Evolutionary conservation across 352 stramenopile species (phyloP).

Genomic region (Pythium diclinum): DNA sequence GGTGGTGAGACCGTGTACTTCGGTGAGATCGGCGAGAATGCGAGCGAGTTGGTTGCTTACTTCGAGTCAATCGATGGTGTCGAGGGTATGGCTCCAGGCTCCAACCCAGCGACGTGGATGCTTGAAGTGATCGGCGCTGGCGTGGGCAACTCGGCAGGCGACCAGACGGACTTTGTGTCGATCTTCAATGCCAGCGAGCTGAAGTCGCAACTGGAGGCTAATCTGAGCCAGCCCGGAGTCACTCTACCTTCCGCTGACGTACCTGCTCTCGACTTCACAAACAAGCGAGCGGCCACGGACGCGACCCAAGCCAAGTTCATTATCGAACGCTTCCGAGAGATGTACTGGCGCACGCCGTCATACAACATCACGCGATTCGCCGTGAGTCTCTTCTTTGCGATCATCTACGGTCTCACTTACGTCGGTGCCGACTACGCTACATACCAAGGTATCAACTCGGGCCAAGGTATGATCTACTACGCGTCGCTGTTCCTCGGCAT

Average conservation of each 20-base stretch:
- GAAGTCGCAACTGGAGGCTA: constrained; percentile 4
- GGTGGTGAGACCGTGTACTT: constrained; percentile 29
- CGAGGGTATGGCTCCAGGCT: constrained; percentile 28
- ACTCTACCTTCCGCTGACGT: background rate
- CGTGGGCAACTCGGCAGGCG: constrained; percentile 18
- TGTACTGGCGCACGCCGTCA: constrained; percentile 36
- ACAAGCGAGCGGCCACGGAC: constrained; percentile 16
- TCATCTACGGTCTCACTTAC: constrained; percentile 63
- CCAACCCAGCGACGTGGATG: constrained; percentile 57
- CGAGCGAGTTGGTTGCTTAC: constrained; percentile 36
- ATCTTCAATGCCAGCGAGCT: constrained; percentile 11
- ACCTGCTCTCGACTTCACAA: constrained; percentile 16
- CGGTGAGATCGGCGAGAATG: constrained; percentile 22
- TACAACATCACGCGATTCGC: constrained; percentile 76
- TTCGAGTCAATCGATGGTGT: constrained; percentile 46
- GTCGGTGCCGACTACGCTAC: constrained; percentile 38
- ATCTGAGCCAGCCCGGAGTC: constrained; percentile 8
- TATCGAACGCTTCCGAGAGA: constrained; percentile 8
- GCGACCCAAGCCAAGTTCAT: constrained; percentile 23
- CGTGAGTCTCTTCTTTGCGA: constrained; percentile 48
- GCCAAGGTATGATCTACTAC: constrained; percentile 82
- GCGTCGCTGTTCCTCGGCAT: constrained; percentile 80
- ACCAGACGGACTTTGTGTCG: constrained; percentile 11
- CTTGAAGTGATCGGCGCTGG: constrained; percentile 44
- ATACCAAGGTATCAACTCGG: constrained; percentile 46